Evolutionary conservation across 2,329 filamentous ascomycete genomes (phyloP).

Genomic region (Nakataea oryzae): DNA sequence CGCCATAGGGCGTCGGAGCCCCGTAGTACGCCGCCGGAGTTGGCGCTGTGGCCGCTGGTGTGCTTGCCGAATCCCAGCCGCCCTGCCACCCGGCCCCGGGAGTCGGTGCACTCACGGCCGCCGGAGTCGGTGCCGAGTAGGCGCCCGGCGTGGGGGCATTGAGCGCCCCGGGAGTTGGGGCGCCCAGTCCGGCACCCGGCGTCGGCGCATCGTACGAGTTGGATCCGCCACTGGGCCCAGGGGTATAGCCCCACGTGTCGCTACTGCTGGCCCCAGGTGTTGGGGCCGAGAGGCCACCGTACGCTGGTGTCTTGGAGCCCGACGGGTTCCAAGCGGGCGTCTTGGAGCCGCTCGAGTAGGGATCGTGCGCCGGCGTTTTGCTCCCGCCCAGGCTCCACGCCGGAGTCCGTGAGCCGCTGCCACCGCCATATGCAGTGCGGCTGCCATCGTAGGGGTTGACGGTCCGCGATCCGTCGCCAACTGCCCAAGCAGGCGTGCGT

Average conservation of each 20-base stretch:
- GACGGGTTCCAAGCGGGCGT: conserved; percentile 46
- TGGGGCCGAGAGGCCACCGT: conserved; percentile 45
- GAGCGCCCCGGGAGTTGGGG: conserved; percentile 50
- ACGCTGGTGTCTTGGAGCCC: conserved; percentile 70
- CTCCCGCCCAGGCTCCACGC: conserved; percentile 65
- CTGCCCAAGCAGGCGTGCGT: conserved; percentile 58
- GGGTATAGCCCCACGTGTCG: conserved; percentile 51
- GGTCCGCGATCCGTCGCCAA: conserved; percentile 50
- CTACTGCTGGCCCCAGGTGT: conserved; percentile 47
- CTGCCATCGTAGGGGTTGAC: conserved; percentile 63
- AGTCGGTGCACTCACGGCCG: conserved; percentile 53
- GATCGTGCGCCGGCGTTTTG: conserved; percentile 57
- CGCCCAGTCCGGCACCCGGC: conserved; percentile 46
- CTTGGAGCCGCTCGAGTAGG: conserved; percentile 57
- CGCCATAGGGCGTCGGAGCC: conserved; percentile 51
- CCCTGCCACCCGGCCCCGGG: conserved; percentile 54
- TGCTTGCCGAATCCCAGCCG: conserved; percentile 57
- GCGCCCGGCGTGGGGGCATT: conserved; percentile 65
- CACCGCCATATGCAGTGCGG: conserved; percentile 63
- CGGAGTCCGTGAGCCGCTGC: conserved; percentile 59
- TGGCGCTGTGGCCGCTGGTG: conserved; percentile 53
- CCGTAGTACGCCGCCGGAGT: conserved; percentile 58
- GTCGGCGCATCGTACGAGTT: conserved; percentile 60
- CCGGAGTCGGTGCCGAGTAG: conserved; percentile 54
- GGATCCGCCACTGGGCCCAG: conserved; percentile 33